Conservation (phyloP, 768 basidiomycete genomes). For the Dacryopinax spathularia region DNA sequence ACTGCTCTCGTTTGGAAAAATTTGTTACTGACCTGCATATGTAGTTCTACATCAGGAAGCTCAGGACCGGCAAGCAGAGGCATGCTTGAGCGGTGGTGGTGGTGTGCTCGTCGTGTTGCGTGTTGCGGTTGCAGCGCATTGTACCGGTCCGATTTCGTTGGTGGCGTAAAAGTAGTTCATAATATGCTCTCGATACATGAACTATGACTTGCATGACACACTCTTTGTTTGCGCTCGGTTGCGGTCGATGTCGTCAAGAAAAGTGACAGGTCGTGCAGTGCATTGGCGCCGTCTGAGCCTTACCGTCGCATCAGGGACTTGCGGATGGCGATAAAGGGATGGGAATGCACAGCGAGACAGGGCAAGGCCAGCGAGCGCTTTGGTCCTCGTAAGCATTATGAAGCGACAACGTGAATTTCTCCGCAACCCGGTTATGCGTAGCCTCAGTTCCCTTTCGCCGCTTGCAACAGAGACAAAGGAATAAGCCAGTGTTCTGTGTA, state of each 20-base stretch:
- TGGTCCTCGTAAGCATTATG: background rate
- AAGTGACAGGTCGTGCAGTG: background rate
- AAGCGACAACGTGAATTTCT: no score
- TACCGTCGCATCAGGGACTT: background rate
- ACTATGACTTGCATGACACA: background rate
- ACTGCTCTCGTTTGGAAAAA: background rate
- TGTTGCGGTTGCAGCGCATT: background rate
- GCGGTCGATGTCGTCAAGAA: background rate
- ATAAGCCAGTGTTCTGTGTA: background rate
- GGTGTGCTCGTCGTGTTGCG: background rate
- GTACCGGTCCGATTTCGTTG: background rate
- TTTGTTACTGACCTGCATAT: slow-evolving; percentile 16
- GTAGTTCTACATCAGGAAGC: slow-evolving; percentile 88
- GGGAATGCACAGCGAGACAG: background rate
- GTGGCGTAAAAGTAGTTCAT: slow-evolving; percentile 2
- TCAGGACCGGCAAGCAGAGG: slow-evolving; percentile 90
- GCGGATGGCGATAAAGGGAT: background rate
- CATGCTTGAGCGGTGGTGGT: slow-evolving; percentile 42
- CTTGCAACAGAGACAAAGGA: no score
- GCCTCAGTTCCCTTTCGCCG: no score
- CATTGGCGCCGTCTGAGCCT: background rate
- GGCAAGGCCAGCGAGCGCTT: background rate
- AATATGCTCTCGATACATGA: background rate
- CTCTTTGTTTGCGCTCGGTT: background rate
- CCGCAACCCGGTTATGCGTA: no score